Evolutionary conservation across 73 alveolate genomes (phyloP), one percentile per base, ranked within the genome.

Genomic region (Paramecium sonneborni): DNA sequence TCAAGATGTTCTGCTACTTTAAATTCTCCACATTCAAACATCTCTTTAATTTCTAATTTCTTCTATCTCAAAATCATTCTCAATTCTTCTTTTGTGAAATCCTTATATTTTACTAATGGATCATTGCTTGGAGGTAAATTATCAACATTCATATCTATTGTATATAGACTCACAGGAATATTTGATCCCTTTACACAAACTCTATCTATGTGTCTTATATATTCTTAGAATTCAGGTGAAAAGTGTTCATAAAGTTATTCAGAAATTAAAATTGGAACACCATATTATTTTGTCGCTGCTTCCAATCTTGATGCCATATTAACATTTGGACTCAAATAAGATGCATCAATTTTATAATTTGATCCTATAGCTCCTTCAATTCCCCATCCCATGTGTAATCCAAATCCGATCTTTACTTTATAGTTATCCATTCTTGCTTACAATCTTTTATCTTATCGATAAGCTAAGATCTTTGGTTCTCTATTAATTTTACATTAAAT

Each of bases 401-500:
- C 96, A 74, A 76, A 92, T 1, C 96, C 96, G 24, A 93, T 89
- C 34, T 91, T 93, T 3, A 93, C 96, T 24, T 88, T 88, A 21
- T 88, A 88, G 70, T 88, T 88, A 20, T 76, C 90, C 94, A 88
- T 88, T 69, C 94, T 76, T 15, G 67, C 43, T 69, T 88, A 30
- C 2, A 88, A 39, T 28, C 94, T 68, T 24, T 34, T 21, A 44
- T 88, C 94, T 34, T 88, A 32, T 88, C 94, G 23, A 72, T 88
- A 88, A 39, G 67, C 89, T 8, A 88, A 20, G 10, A 96, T 79
- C 21, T 93, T 96, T 46, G 95, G 93, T 35, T 97, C 96, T 92
- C 97, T 96, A 76, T 97, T 93, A 70, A 97, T 94, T 57, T 92
- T 94, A 1, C 97, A 93, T 34, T 97, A 85, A 55, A 97, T 96